phyloP scores from a whole-genome alignment of 1,139 yeast genomes.

The Suhomyces bolitotheri region DNA sequence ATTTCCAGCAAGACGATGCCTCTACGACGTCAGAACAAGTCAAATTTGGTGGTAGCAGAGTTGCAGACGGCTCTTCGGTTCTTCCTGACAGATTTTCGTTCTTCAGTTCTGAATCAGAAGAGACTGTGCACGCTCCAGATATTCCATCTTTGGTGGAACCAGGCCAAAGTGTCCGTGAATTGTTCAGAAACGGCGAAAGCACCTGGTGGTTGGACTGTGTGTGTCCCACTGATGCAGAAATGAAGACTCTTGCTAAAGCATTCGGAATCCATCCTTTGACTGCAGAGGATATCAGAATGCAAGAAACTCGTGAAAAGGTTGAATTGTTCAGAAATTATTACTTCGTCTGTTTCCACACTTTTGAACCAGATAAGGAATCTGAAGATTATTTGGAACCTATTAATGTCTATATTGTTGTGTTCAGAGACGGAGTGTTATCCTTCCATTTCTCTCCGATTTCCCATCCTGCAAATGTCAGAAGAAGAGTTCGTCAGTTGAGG shows the following conservation, averaged over 20 bases:
- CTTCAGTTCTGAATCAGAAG: constrained; percentile 78
- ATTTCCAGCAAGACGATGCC: constrained; percentile 4
- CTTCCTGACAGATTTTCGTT: constrained; percentile 71
- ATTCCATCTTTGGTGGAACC: constrained; percentile 70
- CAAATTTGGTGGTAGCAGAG: constrained; percentile 36
- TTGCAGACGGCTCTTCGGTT: constrained; percentile 25
- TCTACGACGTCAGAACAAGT: constrained; percentile 28
- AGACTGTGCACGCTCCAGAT: constrained; percentile 87
- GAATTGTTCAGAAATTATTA: constrained; percentile 74
- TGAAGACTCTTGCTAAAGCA: constrained; percentile 64
- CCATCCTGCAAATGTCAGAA: constrained; percentile 84
- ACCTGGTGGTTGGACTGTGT: constrained; percentile 78
- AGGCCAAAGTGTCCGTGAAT: constrained; percentile 61
- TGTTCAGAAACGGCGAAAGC: constrained; percentile 64
- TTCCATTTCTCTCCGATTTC: constrained; percentile 83
- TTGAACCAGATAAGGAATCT: constrained; percentile 72
- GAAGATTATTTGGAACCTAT: constrained; percentile 86
- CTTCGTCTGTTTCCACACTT: constrained; percentile 81
- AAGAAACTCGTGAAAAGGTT: constrained; percentile 83
- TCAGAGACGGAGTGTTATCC: constrained; percentile 77
- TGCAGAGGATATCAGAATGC: constrained; percentile 82
- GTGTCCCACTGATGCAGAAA: constrained; percentile 69
- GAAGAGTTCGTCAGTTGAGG: constrained; percentile 86
- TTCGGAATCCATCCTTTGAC: constrained; percentile 85
- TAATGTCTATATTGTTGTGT: constrained; percentile 84